Evolutionary conservation across 2,329 filamentous ascomycete species (phyloP), one percentile per base, ranked within the genome.

Genomic region (Zasmidium cellare): DNA sequence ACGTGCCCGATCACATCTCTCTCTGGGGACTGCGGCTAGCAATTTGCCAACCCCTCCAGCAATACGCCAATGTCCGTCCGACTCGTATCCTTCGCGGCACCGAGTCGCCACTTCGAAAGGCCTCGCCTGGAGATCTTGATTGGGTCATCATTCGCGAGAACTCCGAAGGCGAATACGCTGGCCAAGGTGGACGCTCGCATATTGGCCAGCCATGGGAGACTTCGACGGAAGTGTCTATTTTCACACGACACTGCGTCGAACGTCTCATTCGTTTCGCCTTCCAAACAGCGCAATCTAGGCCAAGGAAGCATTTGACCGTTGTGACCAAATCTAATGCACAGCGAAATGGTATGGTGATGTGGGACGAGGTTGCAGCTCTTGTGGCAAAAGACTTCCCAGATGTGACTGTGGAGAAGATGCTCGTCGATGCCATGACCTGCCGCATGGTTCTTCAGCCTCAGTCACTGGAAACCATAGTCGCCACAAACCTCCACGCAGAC

Each of bases 81-180:
- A 87, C 84, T 1, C 81, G 82, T 18, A 81, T 87, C 28, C 80
- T 88, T 68, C 80, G 80, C 0, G 86, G 86, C 7, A 84, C 85
- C 0, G 73, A 77, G 45, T 85, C 82, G 5, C 86, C 86, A 0
- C 74, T 89, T 14, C 67, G 79, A 56, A 76, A 79, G 56, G 74
- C 82, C 56, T 75, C 78, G 64, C 77, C 80, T 0, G 84, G 84
- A 0, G 84, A 88, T 51, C 80, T 87, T 0, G 83, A 88, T 72
- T 87, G 85, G 84, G 83, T 87, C 9, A 87, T 88, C 54, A 75
- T 88, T 44, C 83, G 85, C 22, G 86, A 88, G 73, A 88, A 87
- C 71, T 85, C 82, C 23, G 85, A 88, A 63, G 85, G 85, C 53
- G 85, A 88, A 65, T 87, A 88, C 60, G 83, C 84, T 0, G 85